Evolutionary conservation across 176 grass and related monocot genomes (phyloP).

Genomic region (Carex myosuroides): DNA sequence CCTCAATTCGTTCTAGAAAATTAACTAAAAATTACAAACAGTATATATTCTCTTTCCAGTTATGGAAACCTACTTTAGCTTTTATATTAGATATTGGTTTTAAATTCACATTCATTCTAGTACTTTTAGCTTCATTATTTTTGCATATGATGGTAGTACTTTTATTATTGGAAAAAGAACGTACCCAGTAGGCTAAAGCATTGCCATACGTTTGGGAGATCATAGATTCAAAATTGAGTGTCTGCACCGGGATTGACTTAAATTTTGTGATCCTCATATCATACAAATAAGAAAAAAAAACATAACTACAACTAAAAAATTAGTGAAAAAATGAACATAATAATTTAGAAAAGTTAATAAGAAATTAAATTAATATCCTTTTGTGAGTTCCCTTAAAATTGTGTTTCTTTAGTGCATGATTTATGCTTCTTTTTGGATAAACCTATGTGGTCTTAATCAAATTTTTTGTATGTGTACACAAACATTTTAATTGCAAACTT

Average conservation of each 20-base stretch:
- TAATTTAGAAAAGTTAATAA: neutral
- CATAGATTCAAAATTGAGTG: neutral
- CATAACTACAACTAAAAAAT: neutral
- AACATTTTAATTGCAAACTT: neutral
- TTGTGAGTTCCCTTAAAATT: neutral
- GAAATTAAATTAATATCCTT: neutral
- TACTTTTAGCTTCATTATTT: neutral
- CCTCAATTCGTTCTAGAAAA: neutral
- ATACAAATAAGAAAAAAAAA: neutral
- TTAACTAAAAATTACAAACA: neutral
- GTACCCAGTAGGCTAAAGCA: neutral
- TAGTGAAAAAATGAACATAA: neutral
- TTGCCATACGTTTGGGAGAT: neutral
- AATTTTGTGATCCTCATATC: neutral
- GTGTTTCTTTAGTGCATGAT: neutral
- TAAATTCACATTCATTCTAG: neutral
- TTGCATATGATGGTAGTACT: neutral
- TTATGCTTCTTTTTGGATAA: neutral
- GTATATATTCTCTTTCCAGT: conserved; percentile 9
- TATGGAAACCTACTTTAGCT: neutral
- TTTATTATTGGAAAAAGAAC: neutral
- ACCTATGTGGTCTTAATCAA: neutral
- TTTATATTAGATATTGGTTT: neutral
- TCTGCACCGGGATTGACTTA: neutral
- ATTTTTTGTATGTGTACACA: neutral